Evolutionary conservation across 805 yeast species (phyloP), one percentile per base, ranked within the genome.

Genomic region (Candida ulmi): DNA sequence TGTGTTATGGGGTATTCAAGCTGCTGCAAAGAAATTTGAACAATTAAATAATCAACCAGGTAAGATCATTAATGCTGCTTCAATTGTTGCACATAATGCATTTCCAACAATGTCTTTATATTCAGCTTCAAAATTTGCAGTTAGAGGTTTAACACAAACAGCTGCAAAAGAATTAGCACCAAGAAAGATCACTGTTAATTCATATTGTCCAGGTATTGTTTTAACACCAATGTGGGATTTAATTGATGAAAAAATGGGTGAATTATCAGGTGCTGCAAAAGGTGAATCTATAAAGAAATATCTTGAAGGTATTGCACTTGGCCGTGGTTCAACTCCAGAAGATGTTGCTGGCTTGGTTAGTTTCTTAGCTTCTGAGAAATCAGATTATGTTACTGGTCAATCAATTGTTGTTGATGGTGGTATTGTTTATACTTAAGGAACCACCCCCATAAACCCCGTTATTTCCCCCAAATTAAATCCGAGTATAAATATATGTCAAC

Each of bases 151-250:
- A 25, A 64, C 69, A 5, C 63, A 63, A 40, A 51, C 59, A 13
- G 61, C 65, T 40, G 68, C 72, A 5, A 53, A 60, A 35, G 71
- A 67, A 42, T 48, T 60, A 42, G 68, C 68, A 0, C 39, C 50
- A 7, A 39, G 59, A 26, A 58, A 61, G 36, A 62, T 67, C 40
- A 59, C 65, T n/a, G 65, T 65, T 13, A 67, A 67, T 43, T 46
- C 61, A 4, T 60, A 64, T 41, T 62, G 63, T 42, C 71, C 70
- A 16, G 71, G 69, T 26, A 59, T 61, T 38, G 68, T 65, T n/a
- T 46, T 57, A n/a, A 66, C 71, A 1, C 63, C 65, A 43, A 55
- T 66, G 60, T 54, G 62, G 56, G 63, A 58, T 36, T 40, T 51
- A 25, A 54, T 59, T 28, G 63, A 59, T 44, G 42, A 42, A 17